Base-by-base conservation (phyloP, 2,329 filamentous ascomycete species). In the Scedosporium boydii region DNA sequence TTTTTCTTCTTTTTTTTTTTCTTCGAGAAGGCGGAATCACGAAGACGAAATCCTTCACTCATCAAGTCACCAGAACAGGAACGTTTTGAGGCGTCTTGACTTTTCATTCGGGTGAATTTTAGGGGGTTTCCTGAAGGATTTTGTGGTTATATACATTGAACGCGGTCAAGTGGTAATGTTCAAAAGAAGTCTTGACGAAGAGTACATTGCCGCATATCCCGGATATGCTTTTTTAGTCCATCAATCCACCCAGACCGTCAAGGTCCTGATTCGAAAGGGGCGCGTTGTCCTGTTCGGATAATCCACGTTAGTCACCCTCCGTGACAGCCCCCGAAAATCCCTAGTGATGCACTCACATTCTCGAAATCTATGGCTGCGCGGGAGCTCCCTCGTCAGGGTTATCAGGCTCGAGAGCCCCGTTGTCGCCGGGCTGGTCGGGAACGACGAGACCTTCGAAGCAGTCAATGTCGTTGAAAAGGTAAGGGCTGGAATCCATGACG, bases 381-480 rank as follows among this genome's bases (percentile, higher is more conserved):
- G 51, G 51, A 55, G 51, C 60, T n/a, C 42, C 48, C 5, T 38
- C 51, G 12, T 34, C 48, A 10, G 18, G 21, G 18, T 61, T 51
- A 21, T 23, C 48, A 27, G 7, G n/a, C 27, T 41, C 60, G 3
- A 14, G n/a, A 14, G 1, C 18, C 1, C 12, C 34, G 48, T 61
- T 51, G 7, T 23, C 59, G 4, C 21, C 60, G 6, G 51, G 48
- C 26, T 51, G 48, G n/a, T 59, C 57, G 34, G 57, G 57, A 44
- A 59, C 41, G 10, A 42, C 57, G 26, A 59, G 34, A 9, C 51
- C 51, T 9, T 44, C 48, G 21, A 61, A 53, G 38, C 60, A 61
- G 7, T 38, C 27, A 4, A 61, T 16, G 51, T 61, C 60, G 60
- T 57, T 61, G 59, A 56, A 60, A n/a, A 44, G 48, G 57, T 60